A percentile compares a stretch with the other conserved stretches of the same genome.
Conservation (phyloP, 2,329 filamentous ascomycete species). For the Aaosphaeria arxii region DNA sequence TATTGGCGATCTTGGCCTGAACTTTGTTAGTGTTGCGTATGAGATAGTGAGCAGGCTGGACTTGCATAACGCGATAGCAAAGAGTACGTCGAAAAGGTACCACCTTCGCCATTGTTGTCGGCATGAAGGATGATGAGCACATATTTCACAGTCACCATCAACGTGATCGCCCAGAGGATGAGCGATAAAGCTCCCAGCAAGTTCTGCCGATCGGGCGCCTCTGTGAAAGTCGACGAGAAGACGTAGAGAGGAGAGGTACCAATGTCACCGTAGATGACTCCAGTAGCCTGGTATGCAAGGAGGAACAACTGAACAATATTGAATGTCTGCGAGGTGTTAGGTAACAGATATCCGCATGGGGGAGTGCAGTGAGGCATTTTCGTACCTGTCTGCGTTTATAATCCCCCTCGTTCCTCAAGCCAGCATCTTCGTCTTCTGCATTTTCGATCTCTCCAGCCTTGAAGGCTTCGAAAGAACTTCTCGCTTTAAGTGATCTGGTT, state of each 20-base stretch:
- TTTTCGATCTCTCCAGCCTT: slow-evolving; percentile 61
- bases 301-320: slow-evolving; percentile 22
- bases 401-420: slow-evolving; percentile 26
- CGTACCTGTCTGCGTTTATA: slow-evolving; percentile 29
- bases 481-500: slow-evolving; percentile 14
- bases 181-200: slow-evolving; percentile 65
- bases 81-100: slow-evolving; percentile 66
- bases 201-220: slow-evolving; percentile 51
- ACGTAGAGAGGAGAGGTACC: slow-evolving; percentile 68
- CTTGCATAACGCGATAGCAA: slow-evolving; percentile 56
- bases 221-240: slow-evolving; percentile 64
- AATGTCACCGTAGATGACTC: slow-evolving; percentile 69
- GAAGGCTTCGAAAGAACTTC: slow-evolving; percentile 60
- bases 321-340: slow-evolving; percentile 21
- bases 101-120: slow-evolving; percentile 69
- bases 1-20: slow-evolving; percentile 58
- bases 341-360: neutral
- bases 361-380: neutral
- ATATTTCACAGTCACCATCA: slow-evolving; percentile 70
- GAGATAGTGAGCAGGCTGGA: neutral
- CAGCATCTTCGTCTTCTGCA: slow-evolving; percentile 20
- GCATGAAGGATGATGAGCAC: slow-evolving; percentile 63
- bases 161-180: slow-evolving; percentile 66
- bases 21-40: neutral
- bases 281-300: slow-evolving; percentile 60